Base-by-base conservation (phyloP, 805 yeast species). In the Starmera amethionina region DNA sequence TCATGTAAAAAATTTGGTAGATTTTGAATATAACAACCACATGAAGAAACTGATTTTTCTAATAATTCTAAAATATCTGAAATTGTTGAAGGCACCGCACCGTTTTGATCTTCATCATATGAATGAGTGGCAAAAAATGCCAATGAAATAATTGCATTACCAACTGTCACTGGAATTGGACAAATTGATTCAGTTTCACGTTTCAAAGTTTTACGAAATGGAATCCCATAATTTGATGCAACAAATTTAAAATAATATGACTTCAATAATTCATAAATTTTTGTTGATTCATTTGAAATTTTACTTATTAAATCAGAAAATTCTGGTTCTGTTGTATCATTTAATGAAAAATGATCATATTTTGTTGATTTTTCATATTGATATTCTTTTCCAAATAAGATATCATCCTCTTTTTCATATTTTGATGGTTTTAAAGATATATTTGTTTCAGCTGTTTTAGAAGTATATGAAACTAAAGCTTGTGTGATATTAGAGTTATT, bases 71-170 rank as follows among this genome's bases (percentile, higher is more conserved):
- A 59, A 3, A 75, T 71, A 34, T 80, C 82, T 8, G 81, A 70
- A 14, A 83, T 67, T 16, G 75, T 65, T 9, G 71, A 68, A 4
- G 70, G 68, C 3, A 80, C 73, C 7, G 70, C 62, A 25, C 74
- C 70, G 40, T 64, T 70, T 42, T 74, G 75, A 46, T 80, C 88
- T 53, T 82, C 88, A 38, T 72, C 76, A 19, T 75, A 67, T 1
- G 88, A 76, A 51, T 74, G 77, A 6, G 77, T 58, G 15, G 79
- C 62, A 41, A 81, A 62, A 38, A 79, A 69, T 3, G 85, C 62
- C 11, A 82, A 55, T 2, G 83, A 68, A 38, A 81, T 71, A 15
- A 81, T 74, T 0, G 85, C 73, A 52, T 80, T 77, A 5, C 84
- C 84, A 41, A 71, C 72, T 1, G 83, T 82, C 38, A 72, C 73